Conservation (phyloP, 2,329 filamentous ascomycete genomes). For the Teratosphaeria zuluensis region DNA sequence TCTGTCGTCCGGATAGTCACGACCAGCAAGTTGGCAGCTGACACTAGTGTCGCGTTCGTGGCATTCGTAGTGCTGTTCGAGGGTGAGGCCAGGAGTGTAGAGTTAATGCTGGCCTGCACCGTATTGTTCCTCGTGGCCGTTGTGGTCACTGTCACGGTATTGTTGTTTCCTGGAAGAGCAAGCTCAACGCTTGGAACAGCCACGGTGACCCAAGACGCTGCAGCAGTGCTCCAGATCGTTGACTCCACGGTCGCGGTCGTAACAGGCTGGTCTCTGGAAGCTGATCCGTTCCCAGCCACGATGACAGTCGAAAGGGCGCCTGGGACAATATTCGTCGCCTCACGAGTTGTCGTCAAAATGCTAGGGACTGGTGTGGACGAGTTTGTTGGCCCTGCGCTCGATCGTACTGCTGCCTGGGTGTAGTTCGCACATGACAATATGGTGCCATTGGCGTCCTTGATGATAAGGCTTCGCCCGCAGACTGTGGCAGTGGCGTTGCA, state of each 20-base stretch:
- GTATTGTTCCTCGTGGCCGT: neutral
- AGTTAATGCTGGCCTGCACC: neutral
- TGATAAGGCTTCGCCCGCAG: slow-evolving; percentile 38
- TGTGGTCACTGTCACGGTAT: neutral
- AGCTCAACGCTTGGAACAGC: neutral
- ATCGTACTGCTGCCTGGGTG: slow-evolving; percentile 10
- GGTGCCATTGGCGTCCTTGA: slow-evolving; percentile 44
- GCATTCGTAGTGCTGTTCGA: neutral
- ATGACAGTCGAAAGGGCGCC: neutral
- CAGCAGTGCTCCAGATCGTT: neutral
- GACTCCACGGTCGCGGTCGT: neutral
- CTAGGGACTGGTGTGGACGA: neutral
- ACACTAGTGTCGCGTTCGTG: neutral
- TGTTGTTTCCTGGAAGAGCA: neutral
- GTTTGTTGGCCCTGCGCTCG: neutral
- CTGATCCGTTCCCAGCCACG: neutral
- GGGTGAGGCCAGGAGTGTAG: neutral
- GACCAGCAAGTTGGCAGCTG: neutral
- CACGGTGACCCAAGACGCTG: neutral
- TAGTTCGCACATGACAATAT: slow-evolving; percentile 51
- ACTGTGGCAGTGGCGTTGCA: neutral
- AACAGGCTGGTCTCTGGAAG: neutral
- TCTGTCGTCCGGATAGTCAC: too few species aligned
- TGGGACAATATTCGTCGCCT: neutral
- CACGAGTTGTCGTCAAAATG: neutral